Evolutionary conservation across 176 grass and related monocot species (phyloP).

Genomic region (Olyra latifolia): DNA sequence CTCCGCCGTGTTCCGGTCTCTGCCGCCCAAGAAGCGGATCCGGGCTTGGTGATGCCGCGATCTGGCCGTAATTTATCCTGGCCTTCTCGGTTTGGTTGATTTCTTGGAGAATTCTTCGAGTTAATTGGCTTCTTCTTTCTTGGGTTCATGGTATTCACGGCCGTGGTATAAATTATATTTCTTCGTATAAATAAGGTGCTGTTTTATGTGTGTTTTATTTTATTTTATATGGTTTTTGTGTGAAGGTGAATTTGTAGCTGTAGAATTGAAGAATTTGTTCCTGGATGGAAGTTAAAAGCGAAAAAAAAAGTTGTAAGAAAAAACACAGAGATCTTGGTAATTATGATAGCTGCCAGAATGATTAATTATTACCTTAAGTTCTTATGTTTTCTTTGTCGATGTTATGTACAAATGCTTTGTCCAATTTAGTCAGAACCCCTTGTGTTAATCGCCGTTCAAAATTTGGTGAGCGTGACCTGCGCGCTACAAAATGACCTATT

Average conservation of each 20-base stretch:
- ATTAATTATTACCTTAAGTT: slow-evolving; percentile 18
- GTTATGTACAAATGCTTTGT: neutral
- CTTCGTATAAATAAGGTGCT: slow-evolving; percentile 45
- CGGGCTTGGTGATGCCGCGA: slow-evolving; percentile 42
- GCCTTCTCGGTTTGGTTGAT: slow-evolving; percentile 29
- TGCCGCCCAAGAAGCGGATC: slow-evolving; percentile 78
- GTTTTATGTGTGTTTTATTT: slow-evolving; percentile 16
- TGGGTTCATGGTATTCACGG: slow-evolving; percentile 13
- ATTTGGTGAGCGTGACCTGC: neutral
- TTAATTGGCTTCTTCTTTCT: slow-evolving; percentile 25
- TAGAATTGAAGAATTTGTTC: slow-evolving; percentile 33
- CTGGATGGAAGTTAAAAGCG: slow-evolving; percentile 23
- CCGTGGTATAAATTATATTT: slow-evolving; percentile 56
- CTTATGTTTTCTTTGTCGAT: neutral
- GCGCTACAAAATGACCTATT: neutral
- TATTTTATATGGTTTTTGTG: neutral
- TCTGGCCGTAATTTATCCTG: slow-evolving; percentile 24
- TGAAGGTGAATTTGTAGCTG: slow-evolving; percentile 40
- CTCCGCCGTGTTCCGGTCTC: slow-evolving; percentile 50
- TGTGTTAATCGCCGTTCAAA: neutral
- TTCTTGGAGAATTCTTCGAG: slow-evolving; percentile 43
- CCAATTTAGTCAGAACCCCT: neutral
- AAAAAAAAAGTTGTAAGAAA: slow-evolving; percentile 22
- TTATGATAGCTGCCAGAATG: slow-evolving; percentile 27
- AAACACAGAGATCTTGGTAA: slow-evolving; percentile 36